phyloP scores from a whole-genome alignment of 2,329 filamentous ascomycete species.

The Magnaporthiopsis incrustans region DNA sequence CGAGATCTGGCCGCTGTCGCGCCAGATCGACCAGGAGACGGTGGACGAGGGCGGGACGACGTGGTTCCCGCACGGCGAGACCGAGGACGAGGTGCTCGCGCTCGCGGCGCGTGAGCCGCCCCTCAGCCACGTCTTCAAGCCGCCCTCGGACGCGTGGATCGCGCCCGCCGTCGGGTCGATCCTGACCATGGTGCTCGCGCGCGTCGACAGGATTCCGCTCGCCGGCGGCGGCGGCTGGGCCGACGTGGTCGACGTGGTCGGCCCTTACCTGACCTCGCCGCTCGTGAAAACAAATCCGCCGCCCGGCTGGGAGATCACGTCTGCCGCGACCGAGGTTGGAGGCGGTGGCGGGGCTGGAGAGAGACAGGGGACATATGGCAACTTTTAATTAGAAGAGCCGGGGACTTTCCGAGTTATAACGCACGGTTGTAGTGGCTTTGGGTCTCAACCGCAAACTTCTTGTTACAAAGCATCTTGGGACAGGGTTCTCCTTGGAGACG shows the following conservation, averaged over 20 bases:
- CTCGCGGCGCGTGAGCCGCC: background rate
- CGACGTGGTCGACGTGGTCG: conserved; percentile 7
- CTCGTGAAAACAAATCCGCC: background rate
- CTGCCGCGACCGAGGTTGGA: background rate
- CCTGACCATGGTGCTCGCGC: conserved; percentile 5
- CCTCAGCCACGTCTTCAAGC: conserved; percentile 1
- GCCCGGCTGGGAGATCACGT: background rate
- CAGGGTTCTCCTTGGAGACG: background rate
- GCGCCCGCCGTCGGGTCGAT: conserved; percentile 5
- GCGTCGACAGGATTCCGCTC: conserved; percentile 4
- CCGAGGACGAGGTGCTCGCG: conserved; percentile 5
- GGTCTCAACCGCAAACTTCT: background rate
- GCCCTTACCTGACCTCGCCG: conserved; percentile 1
- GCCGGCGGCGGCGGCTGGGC: conserved; percentile 1
- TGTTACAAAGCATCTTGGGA: background rate
- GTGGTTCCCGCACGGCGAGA: conserved; percentile 3
- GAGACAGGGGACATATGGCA: background rate
- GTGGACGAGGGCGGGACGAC: conserved; percentile 4
- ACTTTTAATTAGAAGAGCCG: background rate
- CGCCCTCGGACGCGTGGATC: conserved; percentile 6
- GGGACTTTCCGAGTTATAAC: too few relatives aligned
- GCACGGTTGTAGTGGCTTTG: too few relatives aligned
- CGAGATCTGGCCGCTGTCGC: conserved; percentile 5
- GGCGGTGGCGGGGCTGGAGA: background rate
- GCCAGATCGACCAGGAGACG: conserved; percentile 1